Percentiles rank a stretch among this genome's conserved stretches.
phyloP scores from a whole-genome alignment of 2,329 filamentous ascomycete species.

The Endoconidiophora laricicola region DNA sequence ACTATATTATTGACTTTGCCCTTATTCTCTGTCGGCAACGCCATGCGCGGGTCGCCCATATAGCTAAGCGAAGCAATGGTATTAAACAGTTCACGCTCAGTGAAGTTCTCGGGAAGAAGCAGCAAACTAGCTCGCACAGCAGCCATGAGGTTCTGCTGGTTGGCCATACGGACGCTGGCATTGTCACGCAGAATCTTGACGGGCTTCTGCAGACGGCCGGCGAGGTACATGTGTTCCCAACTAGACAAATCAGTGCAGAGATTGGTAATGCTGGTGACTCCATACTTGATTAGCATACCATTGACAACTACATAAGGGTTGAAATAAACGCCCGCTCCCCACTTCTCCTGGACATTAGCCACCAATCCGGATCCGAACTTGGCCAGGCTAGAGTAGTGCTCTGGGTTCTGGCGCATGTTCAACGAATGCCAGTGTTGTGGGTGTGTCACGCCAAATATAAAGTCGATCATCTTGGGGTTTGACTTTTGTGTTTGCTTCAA shows the following conservation, averaged over 20 bases:
- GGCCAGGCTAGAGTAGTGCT: conserved; percentile 81
- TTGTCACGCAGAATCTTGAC: conserved; percentile 96
- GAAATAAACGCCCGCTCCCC: conserved; percentile 92
- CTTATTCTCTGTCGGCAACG: conserved; percentile 74
- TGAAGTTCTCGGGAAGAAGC: conserved; percentile 68
- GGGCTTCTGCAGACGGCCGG: conserved; percentile 87
- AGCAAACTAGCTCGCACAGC: conserved; percentile 80
- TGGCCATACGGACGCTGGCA: conserved; percentile 76
- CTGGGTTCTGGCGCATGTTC: conserved; percentile 72
- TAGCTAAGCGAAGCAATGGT: conserved; percentile 90
- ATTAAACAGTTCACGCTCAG: conserved; percentile 72
- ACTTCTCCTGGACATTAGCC: conserved; percentile 68
- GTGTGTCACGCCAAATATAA: conserved; percentile 90
- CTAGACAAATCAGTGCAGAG: conserved; percentile 70
- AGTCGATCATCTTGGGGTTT: conserved; percentile 92
- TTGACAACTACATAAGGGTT: conserved; percentile 92
- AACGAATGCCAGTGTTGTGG: conserved; percentile 94
- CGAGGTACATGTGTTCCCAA: conserved; percentile 94
- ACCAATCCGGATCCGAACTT: conserved; percentile 73
- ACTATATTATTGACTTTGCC: conserved; percentile 92
- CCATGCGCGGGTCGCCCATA: conserved; percentile 91
- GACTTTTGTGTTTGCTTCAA: conserved; percentile 75
- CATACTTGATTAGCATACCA: conserved; percentile 93
- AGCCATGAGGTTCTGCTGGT: conserved; percentile 88
- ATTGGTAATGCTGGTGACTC: conserved; percentile 86